Base-by-base conservation (phyloP, 176 grass and related monocot species). In the Eleusine indica region DNA sequence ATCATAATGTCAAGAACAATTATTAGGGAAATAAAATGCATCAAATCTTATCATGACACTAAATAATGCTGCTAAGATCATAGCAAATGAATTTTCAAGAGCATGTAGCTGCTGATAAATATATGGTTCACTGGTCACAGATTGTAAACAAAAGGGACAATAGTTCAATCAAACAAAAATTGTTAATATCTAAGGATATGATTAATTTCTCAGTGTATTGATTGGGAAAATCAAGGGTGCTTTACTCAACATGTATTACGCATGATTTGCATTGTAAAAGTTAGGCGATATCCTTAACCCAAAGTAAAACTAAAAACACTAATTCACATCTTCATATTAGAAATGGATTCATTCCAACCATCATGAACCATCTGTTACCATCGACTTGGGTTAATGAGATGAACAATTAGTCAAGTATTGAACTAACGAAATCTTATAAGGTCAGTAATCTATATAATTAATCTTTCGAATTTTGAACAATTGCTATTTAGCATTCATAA, bases 1-100 rank as follows among this genome's bases (percentile, higher is more conserved):
- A 83, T 65, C 25, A 47, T 30, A 70, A 71, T 85, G 77, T 81
- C 54, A 85, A 30, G 29, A 71, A 64, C 61, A 75, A 75, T 18
- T 35, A 35, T 35, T 44, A 4, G 2, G 25, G 38, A 72, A 22
- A 15, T n/a, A 9, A 12, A 75, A 67, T 29, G n/a, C 64, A 71
- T 16, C 9, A 11, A 37, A 52, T 15, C 12, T 75, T 80, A 70
- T 52, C 43, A 80, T 46, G 77, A 17, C 64, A 65, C 1, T 81
- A 13, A 53, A 80, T 25, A 76, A 63, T 60, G 14, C 37, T 79
- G 9, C 44, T 83, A 56, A 73, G 19, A 90, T 65, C 7, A 3
- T 52, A 77, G 76, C 49, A 60, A 62, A 62, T 3, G 25, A 62
- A 62, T 9, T 60, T 21, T 54, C n/a, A 58, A 19, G 3, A n/a